Conservation (phyloP, 108 stramenopile species). For the Skeletonema costatum region DNA sequence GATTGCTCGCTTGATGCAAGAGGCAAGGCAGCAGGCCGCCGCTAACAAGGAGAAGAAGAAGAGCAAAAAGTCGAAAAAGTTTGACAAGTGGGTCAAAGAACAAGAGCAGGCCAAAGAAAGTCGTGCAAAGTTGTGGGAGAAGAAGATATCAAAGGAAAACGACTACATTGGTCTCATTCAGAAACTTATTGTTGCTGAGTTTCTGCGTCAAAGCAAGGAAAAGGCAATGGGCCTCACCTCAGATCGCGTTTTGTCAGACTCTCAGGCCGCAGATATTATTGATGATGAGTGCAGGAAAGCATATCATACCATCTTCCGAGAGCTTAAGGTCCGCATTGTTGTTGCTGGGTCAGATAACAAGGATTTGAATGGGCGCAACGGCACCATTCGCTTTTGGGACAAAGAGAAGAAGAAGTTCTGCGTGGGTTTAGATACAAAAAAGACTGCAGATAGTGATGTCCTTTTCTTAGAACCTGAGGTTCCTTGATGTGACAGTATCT, state of each 20-base stretch:
- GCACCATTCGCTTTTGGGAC: conserved; percentile 47
- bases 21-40: conserved; percentile 22
- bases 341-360: conserved; percentile 41
- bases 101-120: conserved; percentile 18
- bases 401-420: conserved; percentile 27
- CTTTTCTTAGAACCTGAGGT: conserved; percentile 26
- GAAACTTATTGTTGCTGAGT: conserved; percentile 35
- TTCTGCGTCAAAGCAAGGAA: conserved; percentile 34
- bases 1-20: conserved; percentile 18
- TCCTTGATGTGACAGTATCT: conserved; percentile 12
- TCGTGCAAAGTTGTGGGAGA: conserved; percentile 31
- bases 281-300: conserved; percentile 6
- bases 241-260: conserved; percentile 16
- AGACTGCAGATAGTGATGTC: conserved; percentile 7
- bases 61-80: conserved; percentile 34
- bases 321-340: conserved; percentile 25
- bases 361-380: conserved; percentile 40
- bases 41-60: conserved; percentile 25
- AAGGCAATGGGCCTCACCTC: conserved; percentile 17
- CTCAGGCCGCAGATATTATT: conserved; percentile 20
- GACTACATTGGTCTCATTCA: conserved; percentile 28
- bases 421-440: conserved; percentile 47
- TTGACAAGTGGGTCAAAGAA: conserved; percentile 31
- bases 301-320: conserved; percentile 23
- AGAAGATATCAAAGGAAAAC: conserved; percentile 22